Base-by-base conservation (phyloP, 768 basidiomycete genomes). In the Amylocystis lapponica region DNA sequence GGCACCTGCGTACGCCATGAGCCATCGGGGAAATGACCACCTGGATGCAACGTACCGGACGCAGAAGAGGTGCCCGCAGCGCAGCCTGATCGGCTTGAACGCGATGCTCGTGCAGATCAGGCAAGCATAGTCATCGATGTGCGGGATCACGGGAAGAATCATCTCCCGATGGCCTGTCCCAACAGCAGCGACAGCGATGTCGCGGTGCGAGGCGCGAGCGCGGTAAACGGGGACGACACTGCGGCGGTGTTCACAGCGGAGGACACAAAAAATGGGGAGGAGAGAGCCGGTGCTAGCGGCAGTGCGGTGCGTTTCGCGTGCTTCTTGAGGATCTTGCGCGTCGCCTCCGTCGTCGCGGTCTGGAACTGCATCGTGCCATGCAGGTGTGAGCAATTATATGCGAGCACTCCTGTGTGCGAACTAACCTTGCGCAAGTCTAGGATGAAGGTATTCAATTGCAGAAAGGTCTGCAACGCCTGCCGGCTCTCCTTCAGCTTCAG, bases 271-370 rank as follows among this genome's bases (percentile, higher is more conserved):
- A 58, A 53, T 5, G 49, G 52, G 3, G 53, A 51, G 1, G 54
- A 22, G 19, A 58, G 36, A n/a, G 49, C 47, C 2, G 51, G 51
- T 53, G 82, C 73, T 50, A 85, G 70, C 1, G 87, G 84, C n/a
- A 97, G 68, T 0, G 86, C 80, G 0, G 92, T 95, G 3, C 89
- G 81, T 59, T 95, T 95, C 22, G 87, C 75, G 57, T 94, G 93
- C 58, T 96, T 96, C 72, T 95, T 95, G 39, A 95, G 75, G 46
- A 92, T 92, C 66, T 96, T 96, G 27, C 91, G 79, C 2, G 84
- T 86, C 2, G 92, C 93, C 61, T 95, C 91, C 6, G 83, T 73
- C 56, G 90, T 95, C 6, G 88, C 91, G 29, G 74, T 58, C 55
- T 91, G 84, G 57, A 92, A 89, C 85, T 86, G 45, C n/a, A 31